Percentiles rank a stretch among this genome's conserved stretches.
These are phyloP conservation scores for Globisporangium ultimum DNA, from an alignment of 352 stramenopile species.

Conservation along the genomic window DNA sequence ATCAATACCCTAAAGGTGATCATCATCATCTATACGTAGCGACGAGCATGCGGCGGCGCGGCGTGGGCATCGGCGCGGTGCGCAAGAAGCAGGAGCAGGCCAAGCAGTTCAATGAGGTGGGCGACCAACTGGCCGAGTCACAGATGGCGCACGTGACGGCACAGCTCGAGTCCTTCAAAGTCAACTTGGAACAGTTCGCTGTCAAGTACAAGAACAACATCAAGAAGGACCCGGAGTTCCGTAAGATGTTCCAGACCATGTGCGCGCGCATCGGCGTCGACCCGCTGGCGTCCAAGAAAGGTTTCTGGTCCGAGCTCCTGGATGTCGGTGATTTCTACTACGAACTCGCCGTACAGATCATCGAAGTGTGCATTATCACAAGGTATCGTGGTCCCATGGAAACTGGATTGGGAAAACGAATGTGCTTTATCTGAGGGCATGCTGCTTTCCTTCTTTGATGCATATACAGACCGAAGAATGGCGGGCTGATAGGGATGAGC, in stretches of 20 bases:
- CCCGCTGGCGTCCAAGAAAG: constrained; percentile 96
- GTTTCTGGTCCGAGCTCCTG: constrained; percentile 96
- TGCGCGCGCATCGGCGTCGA: constrained; percentile 96
- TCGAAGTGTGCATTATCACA: constrained; percentile 96
- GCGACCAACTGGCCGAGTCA: constrained; percentile 75
- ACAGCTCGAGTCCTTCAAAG: constrained; percentile 89
- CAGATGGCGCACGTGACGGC: constrained; percentile 78
- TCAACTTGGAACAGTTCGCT: constrained; percentile 91
- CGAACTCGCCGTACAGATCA: constrained; percentile 98
- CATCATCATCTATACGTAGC: constrained; percentile 4
- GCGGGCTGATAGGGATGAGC: constrained; percentile 76
- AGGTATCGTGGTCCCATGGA: constrained; percentile 23
- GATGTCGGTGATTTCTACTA: constrained; percentile 99
- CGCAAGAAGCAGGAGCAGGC: constrained; percentile 87
- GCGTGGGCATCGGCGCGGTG: constrained; percentile 81
- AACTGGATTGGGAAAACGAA: background rate
- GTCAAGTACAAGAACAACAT: constrained; percentile 95
- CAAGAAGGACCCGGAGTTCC: constrained; percentile 93
- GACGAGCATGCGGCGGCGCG: constrained; percentile 51
- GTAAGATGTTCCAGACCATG: constrained; percentile 94
- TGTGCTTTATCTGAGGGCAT: background rate
- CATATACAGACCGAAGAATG: constrained; percentile 68
- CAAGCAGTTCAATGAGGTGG: constrained; percentile 84
- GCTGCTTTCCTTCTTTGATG: background rate
- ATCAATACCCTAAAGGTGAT: background rate